Evolutionary conservation across 306 rosid genomes (phyloP), one percentile per base, ranked within the genome.

Genomic region (Argentina anserina): DNA sequence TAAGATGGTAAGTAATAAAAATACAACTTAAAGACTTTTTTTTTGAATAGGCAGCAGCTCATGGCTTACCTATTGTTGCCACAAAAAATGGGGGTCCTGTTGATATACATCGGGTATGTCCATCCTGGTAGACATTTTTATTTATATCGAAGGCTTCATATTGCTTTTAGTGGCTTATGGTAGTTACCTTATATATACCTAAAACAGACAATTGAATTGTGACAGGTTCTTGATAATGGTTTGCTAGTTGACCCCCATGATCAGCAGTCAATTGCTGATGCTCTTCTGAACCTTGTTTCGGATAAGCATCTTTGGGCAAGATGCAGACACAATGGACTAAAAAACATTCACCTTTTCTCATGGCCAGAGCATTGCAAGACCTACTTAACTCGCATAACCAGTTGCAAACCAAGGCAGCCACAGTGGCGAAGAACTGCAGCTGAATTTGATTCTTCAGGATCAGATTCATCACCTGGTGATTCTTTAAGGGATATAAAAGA

Each of bases 211-310:
- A 39, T 59, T 59, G 49, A 36, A 68, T 52, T 75, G 7, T 71
- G 65, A 63, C 75, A 85, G 89, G 82, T 69, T 55, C 86, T 78
- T 67, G 87, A 80, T 78, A 87, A 83, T 29, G 83, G 81, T 73
- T 82, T 87, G 65, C 87, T 84, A 12, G 72, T 87, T 69, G 88
- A 87, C 59, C 91, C 91, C 69, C 88, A 82, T 61, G 85, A 87
- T 78, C 85, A 84, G 69, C 82, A 77, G 55, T 81, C 87, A 65
- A 80, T 87, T 13, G 80, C 88, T 1, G 88, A 84, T 84, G 88
- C 91, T 74, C 91, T 87, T 69, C 81, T 84, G 67, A 87, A 87
- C 74, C 88, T 87, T 77, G 91, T 87, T 84, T 80, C 86, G 11
- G 87, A 87, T 56, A 87, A 87, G 72, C 91, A 87, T 21, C 85